Evolutionary conservation across 1,284 basidiomycete species (phyloP), one percentile per base, ranked within the genome.

Genomic region (Austropuccinia psidii): DNA sequence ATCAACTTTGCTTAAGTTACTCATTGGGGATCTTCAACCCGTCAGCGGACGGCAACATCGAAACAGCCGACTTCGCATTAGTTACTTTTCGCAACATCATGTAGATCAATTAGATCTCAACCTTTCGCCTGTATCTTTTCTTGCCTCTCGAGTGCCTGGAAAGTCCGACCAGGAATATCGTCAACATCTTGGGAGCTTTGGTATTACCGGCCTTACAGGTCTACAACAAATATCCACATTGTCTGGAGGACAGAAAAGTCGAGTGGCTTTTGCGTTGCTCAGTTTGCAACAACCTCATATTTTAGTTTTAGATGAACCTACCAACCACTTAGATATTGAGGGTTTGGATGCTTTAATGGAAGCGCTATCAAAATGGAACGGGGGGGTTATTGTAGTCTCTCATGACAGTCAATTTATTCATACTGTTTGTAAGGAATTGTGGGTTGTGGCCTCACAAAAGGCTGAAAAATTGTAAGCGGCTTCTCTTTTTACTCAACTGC

Each of bases 61-160:
- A 74, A 98, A 98, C 81, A 90, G 91, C 55, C 88, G 93, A 61
- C 83, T 98, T 65, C 86, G 96, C 75, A 86, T 96, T 75, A 90
- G 89, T 37, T 95, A 97, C 84, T 97, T 97, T 81, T 91, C 93
- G 17, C 96, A 99, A 80, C 96, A 98, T 81, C 96, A 98, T 80
- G 90, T 99, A 66, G 96, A 99, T 81, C 90, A 90, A 64, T 86
- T 99, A 73, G 87, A 89, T 74, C 87, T 93, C 0, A 86, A 85
- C 4, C 86, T 95, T 85, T 89, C 88, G 15, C 90, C 94, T 0
- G 96, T 98, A 8, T 89, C 91, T 77, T 98, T 97, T 84, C 83
- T 98, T 35, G 90, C 91, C 21, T 87, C 88, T 49, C 90, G 87
- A 79, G 97, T 91, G 84, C 96, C 96, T 0, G 96, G 96, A 1